A percentile compares a stretch with the other conserved stretches of the same genome.
Conservation (phyloP, 495 filamentous ascomycete genomes). For the Tuber indicum region DNA sequence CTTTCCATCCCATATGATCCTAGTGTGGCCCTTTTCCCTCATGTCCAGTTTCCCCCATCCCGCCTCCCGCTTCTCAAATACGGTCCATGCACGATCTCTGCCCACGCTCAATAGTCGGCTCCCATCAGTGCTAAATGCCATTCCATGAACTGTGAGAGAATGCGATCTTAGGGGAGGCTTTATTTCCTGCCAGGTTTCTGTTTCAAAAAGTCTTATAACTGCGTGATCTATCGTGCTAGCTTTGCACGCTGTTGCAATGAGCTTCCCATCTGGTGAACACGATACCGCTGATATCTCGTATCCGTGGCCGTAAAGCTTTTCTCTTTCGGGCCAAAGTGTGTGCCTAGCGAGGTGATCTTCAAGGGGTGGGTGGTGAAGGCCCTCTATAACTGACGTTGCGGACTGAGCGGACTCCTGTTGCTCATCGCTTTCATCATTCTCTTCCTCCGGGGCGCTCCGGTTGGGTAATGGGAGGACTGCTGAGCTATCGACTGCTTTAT, state of each 20-base stretch:
- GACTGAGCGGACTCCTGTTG: conserved; percentile 42
- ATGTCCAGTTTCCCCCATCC: conserved; percentile 47
- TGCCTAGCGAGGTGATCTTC: conserved; percentile 86
- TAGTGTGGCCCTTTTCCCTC: conserved; percentile 75
- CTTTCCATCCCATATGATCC: conserved; percentile 80
- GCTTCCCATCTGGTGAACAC: conserved; percentile 60
- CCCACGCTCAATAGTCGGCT: conserved; percentile 75
- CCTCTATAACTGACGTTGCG: conserved; percentile 46
- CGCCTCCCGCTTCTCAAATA: conserved; percentile 55
- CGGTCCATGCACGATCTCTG: conserved; percentile 80
- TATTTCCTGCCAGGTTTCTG: conserved; percentile 72
- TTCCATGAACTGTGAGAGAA: conserved; percentile 70
- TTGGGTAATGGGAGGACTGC: conserved; percentile 48
- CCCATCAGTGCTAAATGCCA: conserved; percentile 73
- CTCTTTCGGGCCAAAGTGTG: conserved; percentile 89
- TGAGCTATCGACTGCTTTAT: conserved; percentile 66
- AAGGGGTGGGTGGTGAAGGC: conserved; percentile 64
- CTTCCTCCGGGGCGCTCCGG: conserved; percentile 49
- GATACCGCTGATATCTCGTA: conserved; percentile 92
- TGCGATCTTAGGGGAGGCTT: conserved; percentile 74
- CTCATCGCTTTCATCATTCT: conserved; percentile 44
- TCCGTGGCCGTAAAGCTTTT: conserved; percentile 98
- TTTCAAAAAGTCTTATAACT: conserved; percentile 89
- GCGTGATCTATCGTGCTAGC: conserved; percentile 90
- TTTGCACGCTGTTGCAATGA: conserved; percentile 89